phyloP scores from a whole-genome alignment of 371 early-diverging fungal species.

The Haplosporangium sp. region DNA sequence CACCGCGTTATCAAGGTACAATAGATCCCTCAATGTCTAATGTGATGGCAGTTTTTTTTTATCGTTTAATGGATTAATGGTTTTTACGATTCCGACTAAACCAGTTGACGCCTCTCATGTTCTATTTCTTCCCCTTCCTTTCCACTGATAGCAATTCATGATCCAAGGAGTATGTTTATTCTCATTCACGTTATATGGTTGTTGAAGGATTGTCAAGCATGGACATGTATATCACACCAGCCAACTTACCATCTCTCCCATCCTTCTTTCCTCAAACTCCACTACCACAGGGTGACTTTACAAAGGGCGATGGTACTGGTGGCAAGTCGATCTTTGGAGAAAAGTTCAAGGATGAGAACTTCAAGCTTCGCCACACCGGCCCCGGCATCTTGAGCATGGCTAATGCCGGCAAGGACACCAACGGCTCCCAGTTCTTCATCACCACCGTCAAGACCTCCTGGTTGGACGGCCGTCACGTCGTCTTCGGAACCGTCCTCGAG shows the following conservation, averaged over 20 bases:
- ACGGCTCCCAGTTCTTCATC: constrained; percentile 96
- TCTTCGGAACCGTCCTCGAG: constrained; percentile 88
- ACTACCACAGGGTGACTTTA: constrained; percentile 76
- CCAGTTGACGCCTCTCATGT: not conserved
- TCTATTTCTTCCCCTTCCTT: not conserved
- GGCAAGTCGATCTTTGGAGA: constrained; percentile 94
- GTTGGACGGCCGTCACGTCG: constrained; percentile 92
- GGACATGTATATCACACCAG: too few species aligned
- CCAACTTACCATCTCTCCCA: too few species aligned
- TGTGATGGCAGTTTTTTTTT: too few species aligned
- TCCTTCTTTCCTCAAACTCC: too few species aligned
- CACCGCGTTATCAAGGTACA: constrained; percentile 88
- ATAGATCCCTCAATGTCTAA: too few species aligned
- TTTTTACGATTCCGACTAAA: too few species aligned
- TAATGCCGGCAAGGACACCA: constrained; percentile 94
- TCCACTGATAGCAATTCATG: constrained; percentile 72
- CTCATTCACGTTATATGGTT: not conserved
- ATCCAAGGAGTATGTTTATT: constrained; percentile 66
- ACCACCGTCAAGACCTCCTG: constrained; percentile 83
- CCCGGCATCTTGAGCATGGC: constrained; percentile 94
- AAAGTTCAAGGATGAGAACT: constrained; percentile 97
- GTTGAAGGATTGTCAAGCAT: too few species aligned
- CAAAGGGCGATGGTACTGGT: constrained; percentile 91
- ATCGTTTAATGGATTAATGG: too few species aligned
- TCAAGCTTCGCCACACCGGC: constrained; percentile 86